Conservation (phyloP, 805 yeast genomes). For the Yarrowia osloensis region DNA sequence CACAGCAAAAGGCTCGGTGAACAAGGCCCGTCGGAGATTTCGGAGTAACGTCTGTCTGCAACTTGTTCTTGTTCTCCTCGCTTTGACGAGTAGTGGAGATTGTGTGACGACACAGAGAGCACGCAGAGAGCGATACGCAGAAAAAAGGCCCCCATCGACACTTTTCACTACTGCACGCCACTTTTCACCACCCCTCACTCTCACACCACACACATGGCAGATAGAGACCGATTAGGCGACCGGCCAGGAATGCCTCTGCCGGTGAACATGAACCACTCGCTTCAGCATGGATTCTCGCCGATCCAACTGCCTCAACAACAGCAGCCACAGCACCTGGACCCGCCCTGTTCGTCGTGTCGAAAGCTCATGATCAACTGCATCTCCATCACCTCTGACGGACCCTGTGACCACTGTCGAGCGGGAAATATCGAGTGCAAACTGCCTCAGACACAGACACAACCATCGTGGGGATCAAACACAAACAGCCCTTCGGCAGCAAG, state of each 20-base stretch:
- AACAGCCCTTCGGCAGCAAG: not conserved
- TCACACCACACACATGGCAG: not conserved
- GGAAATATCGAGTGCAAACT: not conserved
- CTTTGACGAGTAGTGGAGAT: not conserved
- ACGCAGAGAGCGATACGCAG: too few species aligned
- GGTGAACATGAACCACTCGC: not conserved
- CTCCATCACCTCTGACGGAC: not conserved
- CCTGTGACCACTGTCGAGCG: not conserved
- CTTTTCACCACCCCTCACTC: too few species aligned
- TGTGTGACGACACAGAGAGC: too few species aligned
- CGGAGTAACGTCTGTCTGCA: not conserved
- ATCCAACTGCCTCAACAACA: not conserved
- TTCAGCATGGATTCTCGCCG: not conserved
- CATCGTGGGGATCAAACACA: not conserved
- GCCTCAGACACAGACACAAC: not conserved
- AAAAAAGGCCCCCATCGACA: too few species aligned
- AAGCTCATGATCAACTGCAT: slow-evolving; percentile 26
- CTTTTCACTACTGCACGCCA: too few species aligned
- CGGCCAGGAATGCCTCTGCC: not conserved
- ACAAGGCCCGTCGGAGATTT: slow-evolving; percentile 15
- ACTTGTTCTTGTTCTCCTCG: not conserved
- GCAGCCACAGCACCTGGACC: not conserved
- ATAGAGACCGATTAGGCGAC: not conserved
- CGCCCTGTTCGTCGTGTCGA: slow-evolving; percentile 1
- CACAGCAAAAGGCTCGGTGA: not conserved